These are phyloP conservation scores for Trichoderma asperelloides DNA, from an alignment of 495 filamentous ascomycete species.

Conservation along the genomic window DNA sequence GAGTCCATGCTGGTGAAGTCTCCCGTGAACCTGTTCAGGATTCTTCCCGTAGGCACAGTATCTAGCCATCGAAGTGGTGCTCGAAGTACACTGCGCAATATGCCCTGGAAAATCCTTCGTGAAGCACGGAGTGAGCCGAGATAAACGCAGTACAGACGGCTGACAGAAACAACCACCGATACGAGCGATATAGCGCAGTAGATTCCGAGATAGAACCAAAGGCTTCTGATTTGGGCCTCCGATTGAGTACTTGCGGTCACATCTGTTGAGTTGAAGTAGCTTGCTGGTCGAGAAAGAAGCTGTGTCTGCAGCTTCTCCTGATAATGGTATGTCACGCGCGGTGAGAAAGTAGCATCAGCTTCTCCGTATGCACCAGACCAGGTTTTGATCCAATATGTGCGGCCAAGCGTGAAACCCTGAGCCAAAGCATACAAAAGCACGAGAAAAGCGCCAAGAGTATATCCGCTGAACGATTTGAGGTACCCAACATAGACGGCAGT, in stretches of 20 bases:
- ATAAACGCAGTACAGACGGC: background rate
- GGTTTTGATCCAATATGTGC: constrained; percentile 61
- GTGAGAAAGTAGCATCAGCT: constrained; percentile 10
- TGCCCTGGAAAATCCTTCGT: constrained; percentile 51
- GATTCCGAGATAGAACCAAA: constrained; percentile 12
- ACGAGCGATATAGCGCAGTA: background rate
- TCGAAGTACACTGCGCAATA: constrained; percentile 57
- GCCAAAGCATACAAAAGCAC: constrained; percentile 34
- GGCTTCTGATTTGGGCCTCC: constrained; percentile 9
- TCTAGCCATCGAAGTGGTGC: constrained; percentile 72
- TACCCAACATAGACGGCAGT: constrained; percentile 55
- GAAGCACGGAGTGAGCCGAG: constrained; percentile 43
- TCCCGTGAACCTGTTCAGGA: constrained; percentile 71
- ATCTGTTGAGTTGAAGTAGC: background rate
- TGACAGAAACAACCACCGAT: background rate
- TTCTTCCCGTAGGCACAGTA: constrained; percentile 67
- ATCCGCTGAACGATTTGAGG: constrained; percentile 55
- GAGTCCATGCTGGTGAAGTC: constrained; percentile 69
- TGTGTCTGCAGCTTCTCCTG: background rate
- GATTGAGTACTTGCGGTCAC: background rate
- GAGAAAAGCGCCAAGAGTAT: constrained; percentile 53
- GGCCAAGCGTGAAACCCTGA: constrained; percentile 20
- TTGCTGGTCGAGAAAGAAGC: background rate
- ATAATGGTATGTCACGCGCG: background rate
- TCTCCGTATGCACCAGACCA: constrained; percentile 49